Conservation (phyloP, 495 filamentous ascomycete genomes). For the Glonium stellatum region DNA sequence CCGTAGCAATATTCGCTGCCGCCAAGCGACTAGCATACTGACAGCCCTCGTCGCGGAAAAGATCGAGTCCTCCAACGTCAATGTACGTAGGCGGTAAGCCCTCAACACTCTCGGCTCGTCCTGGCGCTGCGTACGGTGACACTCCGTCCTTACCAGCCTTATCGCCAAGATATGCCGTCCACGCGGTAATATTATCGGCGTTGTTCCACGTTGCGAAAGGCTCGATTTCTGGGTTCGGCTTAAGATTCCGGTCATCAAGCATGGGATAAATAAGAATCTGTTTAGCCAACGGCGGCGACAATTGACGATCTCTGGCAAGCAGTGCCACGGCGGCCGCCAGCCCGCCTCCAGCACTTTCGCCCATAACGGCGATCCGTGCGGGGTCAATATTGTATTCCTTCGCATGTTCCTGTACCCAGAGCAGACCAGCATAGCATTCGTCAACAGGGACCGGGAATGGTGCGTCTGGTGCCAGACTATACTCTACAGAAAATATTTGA, state of each 20-base stretch:
- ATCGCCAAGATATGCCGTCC: slow-evolving; percentile 1
- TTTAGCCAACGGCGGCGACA: background rate
- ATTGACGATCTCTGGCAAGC: slow-evolving; percentile 37
- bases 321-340: slow-evolving; percentile 40
- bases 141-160: slow-evolving; percentile 1
- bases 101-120: background rate
- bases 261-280: slow-evolving; percentile 3
- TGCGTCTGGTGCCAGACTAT: slow-evolving; percentile 41
- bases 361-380: slow-evolving; percentile 34
- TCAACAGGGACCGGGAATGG: slow-evolving; percentile 31
- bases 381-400: slow-evolving; percentile 39
- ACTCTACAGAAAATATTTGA: slow-evolving; percentile 33
- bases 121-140: slow-evolving; percentile 5
- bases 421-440: slow-evolving; percentile 41
- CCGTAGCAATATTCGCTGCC: slow-evolving; percentile 37
- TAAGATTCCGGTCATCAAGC: slow-evolving; percentile 23
- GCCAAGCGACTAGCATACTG: slow-evolving; percentile 39
- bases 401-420: slow-evolving; percentile 39
- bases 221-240: background rate
- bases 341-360: slow-evolving; percentile 40
- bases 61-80: slow-evolving; percentile 14
- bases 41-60: slow-evolving; percentile 42
- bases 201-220: slow-evolving; percentile 13
- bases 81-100: slow-evolving; percentile 5
- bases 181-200: background rate